phyloP scores from a whole-genome alignment of 805 yeast genomes.

The Candida vaughaniae region DNA sequence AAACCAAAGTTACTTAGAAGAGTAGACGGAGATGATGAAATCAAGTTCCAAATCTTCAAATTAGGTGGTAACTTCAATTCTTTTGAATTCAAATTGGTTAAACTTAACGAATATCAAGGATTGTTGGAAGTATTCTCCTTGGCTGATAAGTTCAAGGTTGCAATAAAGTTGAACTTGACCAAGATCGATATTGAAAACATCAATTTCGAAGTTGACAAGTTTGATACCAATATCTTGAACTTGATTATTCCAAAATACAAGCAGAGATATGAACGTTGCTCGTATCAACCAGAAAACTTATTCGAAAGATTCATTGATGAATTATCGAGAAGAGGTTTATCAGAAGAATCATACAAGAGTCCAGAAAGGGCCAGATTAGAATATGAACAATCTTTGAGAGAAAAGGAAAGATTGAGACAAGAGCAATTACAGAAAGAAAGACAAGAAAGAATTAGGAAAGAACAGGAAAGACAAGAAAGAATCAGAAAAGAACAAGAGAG shows the following conservation, averaged over 20 bases:
- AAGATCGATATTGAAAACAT: constrained; percentile 31
- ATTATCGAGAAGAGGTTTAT: not conserved
- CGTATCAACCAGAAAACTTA: constrained; percentile 2
- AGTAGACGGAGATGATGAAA: constrained; percentile 32
- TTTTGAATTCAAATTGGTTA: constrained; percentile 30
- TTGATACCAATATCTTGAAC: constrained; percentile 29
- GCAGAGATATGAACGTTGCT: constrained; percentile 3
- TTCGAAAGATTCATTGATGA: constrained; percentile 5
- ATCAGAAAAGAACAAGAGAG: constrained; percentile 5
- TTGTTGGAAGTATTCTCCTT: constrained; percentile 30
- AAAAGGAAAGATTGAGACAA: constrained; percentile 8
- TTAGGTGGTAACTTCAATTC: constrained; percentile 31
- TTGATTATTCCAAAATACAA: constrained; percentile 34
- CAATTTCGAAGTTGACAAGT: constrained; percentile 31
- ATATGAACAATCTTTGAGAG: not conserved
- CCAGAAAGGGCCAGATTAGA: constrained; percentile 4
- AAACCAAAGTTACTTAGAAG: constrained; percentile 34
- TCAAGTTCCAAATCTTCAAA: constrained; percentile 38
- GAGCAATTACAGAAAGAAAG: constrained; percentile 3
- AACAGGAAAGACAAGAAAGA: constrained; percentile 4
- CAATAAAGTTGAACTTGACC: constrained; percentile 28
- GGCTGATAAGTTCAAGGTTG: constrained; percentile 30
- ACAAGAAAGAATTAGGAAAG: constrained; percentile 7
- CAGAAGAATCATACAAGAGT: not conserved
- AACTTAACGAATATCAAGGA: constrained; percentile 29